phyloP scores from a whole-genome alignment of 1,139 yeast genomes.

The Nakaseomyces uthaithaninus region DNA sequence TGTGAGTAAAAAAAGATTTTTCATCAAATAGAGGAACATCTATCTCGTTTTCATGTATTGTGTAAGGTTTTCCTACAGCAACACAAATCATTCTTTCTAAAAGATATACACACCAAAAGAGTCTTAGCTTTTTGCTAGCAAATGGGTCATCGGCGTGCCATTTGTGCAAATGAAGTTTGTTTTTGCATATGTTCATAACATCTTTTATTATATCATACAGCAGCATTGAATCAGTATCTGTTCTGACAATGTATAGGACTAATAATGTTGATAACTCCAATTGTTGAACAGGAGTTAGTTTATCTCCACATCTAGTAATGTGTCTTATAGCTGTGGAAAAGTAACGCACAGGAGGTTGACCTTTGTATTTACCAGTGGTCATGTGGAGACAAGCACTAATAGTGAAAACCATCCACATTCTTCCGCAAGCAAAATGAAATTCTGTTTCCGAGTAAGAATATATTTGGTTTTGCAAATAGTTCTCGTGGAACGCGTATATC shows the following conservation, averaged over 20 bases:
- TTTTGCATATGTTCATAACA: conserved; percentile 39
- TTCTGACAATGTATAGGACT: conserved; percentile 45
- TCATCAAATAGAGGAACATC: conserved; percentile 41
- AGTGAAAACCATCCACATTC: conserved; percentile 44
- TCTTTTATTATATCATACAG: conserved; percentile 45
- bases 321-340: conserved; percentile 50
- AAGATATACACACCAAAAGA: conserved; percentile 53
- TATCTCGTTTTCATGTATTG: conserved; percentile 40
- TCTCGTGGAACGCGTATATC: conserved; percentile 39
- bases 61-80: conserved; percentile 48
- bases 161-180: conserved; percentile 35
- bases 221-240: conserved; percentile 48
- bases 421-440: conserved; percentile 43
- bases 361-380: conserved; percentile 44
- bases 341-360: conserved; percentile 43
- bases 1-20: conserved; percentile 22
- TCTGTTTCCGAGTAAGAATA: conserved; percentile 32
- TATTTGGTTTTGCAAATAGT: conserved; percentile 35
- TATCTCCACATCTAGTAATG: conserved; percentile 38
- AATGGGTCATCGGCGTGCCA: conserved; percentile 32
- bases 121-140: conserved; percentile 38
- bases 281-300: conserved; percentile 37
- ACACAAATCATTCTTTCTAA: conserved; percentile 49
- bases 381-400: conserved; percentile 43
- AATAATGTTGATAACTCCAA: conserved; percentile 44